Percentiles rank a stretch among this genome's conserved stretches.
Evolutionary conservation across 164 flowering plant genomes (phyloP).

Genomic region (Pachysandra terminalis): DNA sequence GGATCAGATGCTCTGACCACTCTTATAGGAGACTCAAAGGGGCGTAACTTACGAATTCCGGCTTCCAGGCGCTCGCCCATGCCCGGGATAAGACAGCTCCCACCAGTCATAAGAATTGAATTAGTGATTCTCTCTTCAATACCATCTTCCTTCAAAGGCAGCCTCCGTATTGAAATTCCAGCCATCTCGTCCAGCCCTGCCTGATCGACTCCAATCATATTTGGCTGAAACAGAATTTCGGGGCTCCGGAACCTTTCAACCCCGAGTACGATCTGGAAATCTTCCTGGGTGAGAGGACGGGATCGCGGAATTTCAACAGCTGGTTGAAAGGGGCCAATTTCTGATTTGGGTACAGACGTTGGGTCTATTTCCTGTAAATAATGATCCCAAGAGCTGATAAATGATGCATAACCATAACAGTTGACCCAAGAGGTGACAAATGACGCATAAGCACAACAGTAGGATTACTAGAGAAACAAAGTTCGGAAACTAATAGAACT

Average conservation of each 20-base stretch:
- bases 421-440: too few species aligned
- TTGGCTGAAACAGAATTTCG: slow-evolving; percentile 83
- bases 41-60: slow-evolving; percentile 82
- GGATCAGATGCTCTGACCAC: slow-evolving; percentile 74
- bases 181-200: slow-evolving; percentile 94
- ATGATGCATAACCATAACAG: neutral
- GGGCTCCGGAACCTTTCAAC: slow-evolving; percentile 98
- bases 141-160: slow-evolving; percentile 31
- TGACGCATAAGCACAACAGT: neutral
- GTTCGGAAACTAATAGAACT: neutral
- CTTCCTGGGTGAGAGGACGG: slow-evolving; percentile 87
- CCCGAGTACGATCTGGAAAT: slow-evolving; percentile 74
- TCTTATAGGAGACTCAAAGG: slow-evolving; percentile 70
- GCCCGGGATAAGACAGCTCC: slow-evolving; percentile 77
- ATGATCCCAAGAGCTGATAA: slow-evolving; percentile 3
- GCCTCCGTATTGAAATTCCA: slow-evolving; percentile 72
- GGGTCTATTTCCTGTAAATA: slow-evolving; percentile 82
- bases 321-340: slow-evolving; percentile 38
- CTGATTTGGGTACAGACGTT: slow-evolving; percentile 55
- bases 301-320: slow-evolving; percentile 47
- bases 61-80: slow-evolving; percentile 75
- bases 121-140: slow-evolving; percentile 55
- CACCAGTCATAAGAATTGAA: slow-evolving; percentile 85
- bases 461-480: neutral
- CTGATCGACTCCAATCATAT: slow-evolving; percentile 81